phyloP scores from a whole-genome alignment of 2,329 filamentous ascomycete genomes.

The Zalaria obscura region DNA sequence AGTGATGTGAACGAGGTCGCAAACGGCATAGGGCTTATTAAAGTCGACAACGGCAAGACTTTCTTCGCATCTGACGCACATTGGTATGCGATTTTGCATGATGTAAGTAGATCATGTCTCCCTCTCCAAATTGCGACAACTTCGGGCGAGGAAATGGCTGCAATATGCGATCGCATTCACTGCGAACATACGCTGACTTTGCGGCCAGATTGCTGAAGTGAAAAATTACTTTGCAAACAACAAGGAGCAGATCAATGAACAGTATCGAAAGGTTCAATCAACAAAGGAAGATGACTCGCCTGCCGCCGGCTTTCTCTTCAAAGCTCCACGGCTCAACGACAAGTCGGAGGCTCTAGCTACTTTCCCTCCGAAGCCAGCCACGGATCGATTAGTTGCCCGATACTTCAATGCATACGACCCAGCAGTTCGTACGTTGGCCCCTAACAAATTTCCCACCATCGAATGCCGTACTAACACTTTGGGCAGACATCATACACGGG shows the following conservation, averaged over 20 bases:
- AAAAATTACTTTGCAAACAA: constrained; percentile 78
- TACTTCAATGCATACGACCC: constrained; percentile 78
- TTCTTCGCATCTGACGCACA: constrained; percentile 37
- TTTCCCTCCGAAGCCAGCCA: constrained; percentile 66
- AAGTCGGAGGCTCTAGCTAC: constrained; percentile 65
- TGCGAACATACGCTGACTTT: no score
- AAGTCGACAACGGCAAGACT: constrained; percentile 33
- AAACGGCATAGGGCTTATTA: constrained; percentile 38
- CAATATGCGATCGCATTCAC: no score
- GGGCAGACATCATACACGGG: constrained; percentile 35
- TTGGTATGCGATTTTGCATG: constrained; percentile 37
- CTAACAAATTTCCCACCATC: not conserved
- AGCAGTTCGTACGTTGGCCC: constrained; percentile 38
- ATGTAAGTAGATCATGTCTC: constrained; percentile 27
- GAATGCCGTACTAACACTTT: not conserved
- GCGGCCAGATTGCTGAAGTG: constrained; percentile 64
- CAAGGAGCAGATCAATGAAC: constrained; percentile 77
- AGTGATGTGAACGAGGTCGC: constrained; percentile 47
- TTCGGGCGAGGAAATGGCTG: no score
- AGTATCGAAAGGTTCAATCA: constrained; percentile 60
- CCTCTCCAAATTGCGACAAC: no score
- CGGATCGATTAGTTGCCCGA: constrained; percentile 72
- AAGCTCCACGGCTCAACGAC: constrained; percentile 52
- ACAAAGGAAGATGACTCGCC: constrained; percentile 45
- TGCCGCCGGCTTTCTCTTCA: constrained; percentile 67